Evolutionary conservation across 352 stramenopile genomes (phyloP).

Genomic region (Pythium periplocum): DNA sequence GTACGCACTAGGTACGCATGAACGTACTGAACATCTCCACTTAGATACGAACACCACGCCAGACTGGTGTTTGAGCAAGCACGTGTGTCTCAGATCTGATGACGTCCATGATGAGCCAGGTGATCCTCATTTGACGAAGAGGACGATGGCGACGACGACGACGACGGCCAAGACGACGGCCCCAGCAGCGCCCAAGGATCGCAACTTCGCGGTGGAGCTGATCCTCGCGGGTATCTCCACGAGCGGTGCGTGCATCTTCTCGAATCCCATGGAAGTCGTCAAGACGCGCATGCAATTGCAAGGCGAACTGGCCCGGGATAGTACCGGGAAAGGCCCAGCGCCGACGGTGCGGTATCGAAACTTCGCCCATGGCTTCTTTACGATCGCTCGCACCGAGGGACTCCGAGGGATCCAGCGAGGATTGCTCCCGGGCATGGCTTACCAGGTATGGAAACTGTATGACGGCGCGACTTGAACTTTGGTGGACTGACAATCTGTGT

Average conservation of each 20-base stretch:
- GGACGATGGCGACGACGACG: not conserved
- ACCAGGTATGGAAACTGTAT: conserved; percentile 36
- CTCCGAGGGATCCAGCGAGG: conserved; percentile 75
- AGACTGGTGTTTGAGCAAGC: conserved; percentile 8
- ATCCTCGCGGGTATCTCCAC: conserved; percentile 60
- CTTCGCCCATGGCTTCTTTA: conserved; percentile 84
- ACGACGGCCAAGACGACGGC: not conserved
- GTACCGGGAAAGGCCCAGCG: conserved; percentile 14
- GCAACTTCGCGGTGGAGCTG: conserved; percentile 67
- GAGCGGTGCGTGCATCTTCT: conserved; percentile 63
- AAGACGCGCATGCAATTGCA: conserved; percentile 89
- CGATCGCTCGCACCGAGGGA: conserved; percentile 72
- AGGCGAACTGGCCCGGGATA: conserved; percentile 63
- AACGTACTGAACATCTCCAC: not conserved
- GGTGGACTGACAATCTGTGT: conserved; percentile 3
- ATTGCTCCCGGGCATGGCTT: conserved; percentile 68
- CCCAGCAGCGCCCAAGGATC: conserved; percentile 14
- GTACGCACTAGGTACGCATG: not conserved
- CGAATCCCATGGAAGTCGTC: conserved; percentile 88
- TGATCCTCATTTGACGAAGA: conserved; percentile 2
- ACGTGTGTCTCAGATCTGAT: not conserved
- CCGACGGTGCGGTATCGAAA: conserved; percentile 70
- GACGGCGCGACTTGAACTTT: not conserved
- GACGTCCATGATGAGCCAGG: not conserved
- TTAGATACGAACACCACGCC: not conserved